Conservation (phyloP, 2,329 filamentous ascomycete species). For the Calonectria naviculata region DNA sequence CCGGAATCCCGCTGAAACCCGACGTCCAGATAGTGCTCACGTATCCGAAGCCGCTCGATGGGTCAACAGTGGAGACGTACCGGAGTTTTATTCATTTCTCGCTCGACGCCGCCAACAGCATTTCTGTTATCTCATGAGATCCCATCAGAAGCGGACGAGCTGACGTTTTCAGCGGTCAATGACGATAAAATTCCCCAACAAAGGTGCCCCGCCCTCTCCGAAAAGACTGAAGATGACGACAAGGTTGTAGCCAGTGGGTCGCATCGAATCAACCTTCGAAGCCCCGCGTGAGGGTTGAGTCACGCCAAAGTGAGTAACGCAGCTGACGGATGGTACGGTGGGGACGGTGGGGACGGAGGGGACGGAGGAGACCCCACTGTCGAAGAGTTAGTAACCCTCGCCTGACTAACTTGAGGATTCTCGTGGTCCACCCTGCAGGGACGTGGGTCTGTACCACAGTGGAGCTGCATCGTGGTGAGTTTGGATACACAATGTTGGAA, state of each 20-base stretch:
- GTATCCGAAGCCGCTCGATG: conserved; percentile 43
- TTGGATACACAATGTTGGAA: not conserved
- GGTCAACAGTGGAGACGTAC: conserved; percentile 43
- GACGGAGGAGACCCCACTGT: not conserved
- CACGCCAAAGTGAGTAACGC: conserved; percentile 16
- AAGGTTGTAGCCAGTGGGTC: not conserved
- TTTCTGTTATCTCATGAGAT: conserved; percentile 16
- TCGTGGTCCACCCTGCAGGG: conserved; percentile 16
- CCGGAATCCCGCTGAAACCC: conserved; percentile 43
- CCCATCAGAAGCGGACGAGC: not conserved
- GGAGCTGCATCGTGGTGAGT: not conserved
- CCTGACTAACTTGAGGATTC: conserved; percentile 34
- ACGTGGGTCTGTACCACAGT: not conserved
- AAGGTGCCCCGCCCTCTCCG: not conserved
- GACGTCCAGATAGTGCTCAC: conserved; percentile 43
- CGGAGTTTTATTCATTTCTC: conserved; percentile 48
- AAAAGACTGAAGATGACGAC: not conserved
- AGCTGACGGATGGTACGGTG: not conserved
- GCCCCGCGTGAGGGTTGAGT: conserved; percentile 8
- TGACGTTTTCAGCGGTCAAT: not conserved
- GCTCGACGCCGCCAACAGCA: conserved; percentile 37
- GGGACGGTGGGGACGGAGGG: not conserved
- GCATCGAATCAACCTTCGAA: not conserved
- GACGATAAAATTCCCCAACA: not conserved
- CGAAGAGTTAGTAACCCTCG: conserved; percentile 32